Conservation (phyloP, 2,329 filamentous ascomycete genomes). For the Penicillium rolfsii region DNA sequence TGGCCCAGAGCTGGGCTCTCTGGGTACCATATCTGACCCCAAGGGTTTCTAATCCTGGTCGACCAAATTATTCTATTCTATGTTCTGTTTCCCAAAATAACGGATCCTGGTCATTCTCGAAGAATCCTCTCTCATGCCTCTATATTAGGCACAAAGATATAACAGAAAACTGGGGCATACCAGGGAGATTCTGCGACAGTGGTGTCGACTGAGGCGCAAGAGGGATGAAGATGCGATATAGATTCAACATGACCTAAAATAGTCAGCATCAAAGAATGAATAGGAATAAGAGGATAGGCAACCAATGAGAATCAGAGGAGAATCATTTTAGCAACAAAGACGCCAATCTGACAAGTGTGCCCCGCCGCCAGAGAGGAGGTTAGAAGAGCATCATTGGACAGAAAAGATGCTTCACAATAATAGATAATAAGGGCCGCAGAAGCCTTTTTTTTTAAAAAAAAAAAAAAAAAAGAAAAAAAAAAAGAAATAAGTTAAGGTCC, state of each 20-base stretch:
- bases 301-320: background rate
- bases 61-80: slow-evolving; percentile 1
- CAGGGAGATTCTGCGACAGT: background rate
- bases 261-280: slow-evolving; percentile 3
- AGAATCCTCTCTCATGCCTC: slow-evolving; percentile 12
- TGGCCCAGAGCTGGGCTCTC: slow-evolving; percentile 1
- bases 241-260: slow-evolving; percentile 3
- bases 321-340: slow-evolving; percentile 3
- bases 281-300: background rate
- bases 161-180: slow-evolving; percentile 5
- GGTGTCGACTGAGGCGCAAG: slow-evolving; percentile 5
- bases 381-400: slow-evolving; percentile 14
- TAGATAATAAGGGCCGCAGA: slow-evolving; percentile 3
- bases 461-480: background rate
- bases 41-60: background rate
- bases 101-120: background rate
- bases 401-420: slow-evolving; percentile 11
- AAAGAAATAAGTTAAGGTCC: slow-evolving; percentile 3
- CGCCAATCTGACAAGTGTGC: background rate
- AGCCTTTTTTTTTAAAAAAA: slow-evolving; percentile 4
- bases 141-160: slow-evolving; percentile 32
- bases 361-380: background rate
- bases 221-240: slow-evolving; percentile 8
- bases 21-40: background rate
- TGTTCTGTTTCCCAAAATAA: background rate